phyloP scores from a whole-genome alignment of 768 basidiomycete species.

The Lactarius evosmus region DNA sequence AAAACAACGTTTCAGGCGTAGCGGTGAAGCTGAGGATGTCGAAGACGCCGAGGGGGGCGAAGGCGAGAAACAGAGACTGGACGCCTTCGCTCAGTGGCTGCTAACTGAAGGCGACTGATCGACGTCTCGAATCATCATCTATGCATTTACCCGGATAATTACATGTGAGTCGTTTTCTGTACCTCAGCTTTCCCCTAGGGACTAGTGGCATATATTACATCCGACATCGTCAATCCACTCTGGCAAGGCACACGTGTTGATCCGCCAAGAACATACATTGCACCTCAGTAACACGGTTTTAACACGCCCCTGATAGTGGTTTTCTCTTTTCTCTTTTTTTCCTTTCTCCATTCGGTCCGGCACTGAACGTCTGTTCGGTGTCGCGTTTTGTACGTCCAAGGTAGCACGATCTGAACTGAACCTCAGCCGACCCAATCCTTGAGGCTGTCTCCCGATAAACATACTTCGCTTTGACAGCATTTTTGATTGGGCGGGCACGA shows the following conservation, averaged over 20 bases:
- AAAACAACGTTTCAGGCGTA: constrained; percentile 75
- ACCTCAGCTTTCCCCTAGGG: constrained; percentile 2
- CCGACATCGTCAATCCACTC: neutral
- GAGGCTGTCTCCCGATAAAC: neutral
- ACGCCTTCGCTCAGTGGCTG: constrained; percentile 86
- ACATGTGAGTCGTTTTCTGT: constrained; percentile 17
- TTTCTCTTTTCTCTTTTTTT: neutral
- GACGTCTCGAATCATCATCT: neutral
- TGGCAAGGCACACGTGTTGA: constrained; percentile 7
- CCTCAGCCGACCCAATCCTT: neutral
- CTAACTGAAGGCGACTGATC: constrained; percentile 70
- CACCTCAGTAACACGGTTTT: neutral
- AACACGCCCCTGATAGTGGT: neutral
- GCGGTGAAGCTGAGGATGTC: constrained; percentile 60
- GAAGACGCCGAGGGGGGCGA: constrained; percentile 61
- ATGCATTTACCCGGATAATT: constrained; percentile 10
- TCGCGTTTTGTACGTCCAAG: neutral
- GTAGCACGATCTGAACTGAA: neutral
- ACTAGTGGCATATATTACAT: constrained; percentile 1
- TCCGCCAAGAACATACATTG: constrained; percentile 6
- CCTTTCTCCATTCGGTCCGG: neutral
- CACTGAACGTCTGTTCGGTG: constrained; percentile 3
- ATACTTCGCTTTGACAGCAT: neutral
- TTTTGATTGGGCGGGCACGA: neutral
- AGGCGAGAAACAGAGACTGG: constrained; percentile 79